A percentile compares a stretch with the other conserved stretches of the same genome.
phyloP scores from a whole-genome alignment of 129 eudicot species.

The Pittosporum tobira region DNA sequence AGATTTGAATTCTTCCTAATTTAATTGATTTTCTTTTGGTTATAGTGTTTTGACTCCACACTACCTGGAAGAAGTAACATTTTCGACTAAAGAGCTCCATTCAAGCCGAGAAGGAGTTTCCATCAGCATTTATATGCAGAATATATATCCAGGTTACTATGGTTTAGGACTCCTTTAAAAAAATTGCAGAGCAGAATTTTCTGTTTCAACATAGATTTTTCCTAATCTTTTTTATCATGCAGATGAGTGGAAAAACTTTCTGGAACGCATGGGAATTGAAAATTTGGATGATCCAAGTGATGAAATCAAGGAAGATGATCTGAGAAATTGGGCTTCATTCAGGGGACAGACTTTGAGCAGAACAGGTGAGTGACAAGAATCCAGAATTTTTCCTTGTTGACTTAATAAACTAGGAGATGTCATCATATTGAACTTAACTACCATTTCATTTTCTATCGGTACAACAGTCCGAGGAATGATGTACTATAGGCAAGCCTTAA shows the following conservation, averaged over 20 bases:
- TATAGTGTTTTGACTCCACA: slow-evolving; percentile 94
- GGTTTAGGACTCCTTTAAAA: background rate
- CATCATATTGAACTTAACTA: slow-evolving; percentile 3
- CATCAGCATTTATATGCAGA: slow-evolving; percentile 76
- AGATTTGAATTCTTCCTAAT: background rate
- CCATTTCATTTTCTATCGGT: slow-evolving; percentile 9
- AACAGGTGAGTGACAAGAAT: slow-evolving; percentile 45
- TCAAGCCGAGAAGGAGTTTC: slow-evolving; percentile 62
- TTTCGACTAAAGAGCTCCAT: slow-evolving; percentile 70
- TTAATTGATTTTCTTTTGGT: slow-evolving; percentile 9
- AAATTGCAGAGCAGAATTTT: background rate
- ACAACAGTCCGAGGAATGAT: slow-evolving; percentile 91
- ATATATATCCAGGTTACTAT: slow-evolving; percentile 73
- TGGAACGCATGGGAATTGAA: slow-evolving; percentile 62
- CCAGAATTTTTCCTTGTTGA: slow-evolving; percentile 1
- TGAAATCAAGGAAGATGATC: slow-evolving; percentile 44
- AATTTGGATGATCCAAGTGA: slow-evolving; percentile 25
- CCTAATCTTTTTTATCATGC: slow-evolving; percentile 12
- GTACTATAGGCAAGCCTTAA: slow-evolving; percentile 85
- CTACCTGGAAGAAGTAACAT: slow-evolving; percentile 78
- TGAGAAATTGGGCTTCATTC: slow-evolving; percentile 90
- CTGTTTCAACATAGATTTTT: background rate
- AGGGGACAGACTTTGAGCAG: slow-evolving; percentile 93
- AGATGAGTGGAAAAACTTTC: slow-evolving; percentile 82
- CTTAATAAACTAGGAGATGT: background rate